phyloP scores from a whole-genome alignment of 2,329 filamentous ascomycete species.

The Scortechinia acanthostroma region DNA sequence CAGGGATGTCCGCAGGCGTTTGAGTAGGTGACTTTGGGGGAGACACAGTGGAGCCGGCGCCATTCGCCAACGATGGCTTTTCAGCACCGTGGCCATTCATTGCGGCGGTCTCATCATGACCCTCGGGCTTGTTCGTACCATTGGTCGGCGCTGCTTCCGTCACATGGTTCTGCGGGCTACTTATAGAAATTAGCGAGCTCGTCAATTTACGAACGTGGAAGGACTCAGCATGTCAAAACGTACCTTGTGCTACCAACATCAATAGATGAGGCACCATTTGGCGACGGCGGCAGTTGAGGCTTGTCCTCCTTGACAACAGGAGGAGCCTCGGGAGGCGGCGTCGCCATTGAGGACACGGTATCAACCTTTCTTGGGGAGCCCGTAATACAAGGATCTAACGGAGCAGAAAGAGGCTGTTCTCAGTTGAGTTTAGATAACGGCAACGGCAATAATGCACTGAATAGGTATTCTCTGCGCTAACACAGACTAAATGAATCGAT shows the following conservation, averaged over 20 bases:
- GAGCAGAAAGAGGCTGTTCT: conserved; percentile 3
- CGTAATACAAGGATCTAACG: neutral
- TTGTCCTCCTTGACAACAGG: conserved; percentile 26
- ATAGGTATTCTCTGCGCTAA: conserved; percentile 16
- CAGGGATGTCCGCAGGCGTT: too few relatives aligned
- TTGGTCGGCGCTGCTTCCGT: too few relatives aligned
- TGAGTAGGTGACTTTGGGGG: too few relatives aligned
- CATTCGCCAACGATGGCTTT: too few relatives aligned
- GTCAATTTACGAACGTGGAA: too few relatives aligned
- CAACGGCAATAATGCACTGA: conserved; percentile 16
- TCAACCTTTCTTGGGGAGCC: neutral
- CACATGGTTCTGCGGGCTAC: too few relatives aligned
- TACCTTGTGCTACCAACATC: conserved; percentile 18
- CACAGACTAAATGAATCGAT: neutral
- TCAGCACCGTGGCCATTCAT: too few relatives aligned
- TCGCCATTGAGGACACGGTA: conserved; percentile 22
- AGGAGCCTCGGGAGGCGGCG: conserved; percentile 28
- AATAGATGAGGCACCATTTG: conserved; percentile 19
- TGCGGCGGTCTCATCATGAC: too few relatives aligned
- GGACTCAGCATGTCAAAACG: too few relatives aligned
- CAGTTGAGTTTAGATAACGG: conserved; percentile 12
- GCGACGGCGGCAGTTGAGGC: conserved; percentile 22
- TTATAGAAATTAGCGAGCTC: too few relatives aligned
- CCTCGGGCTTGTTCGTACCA: too few relatives aligned
- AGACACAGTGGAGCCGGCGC: too few relatives aligned